These are phyloP conservation scores for Tuber borchii DNA, from an alignment of 495 filamentous ascomycete species.

Conservation along the genomic window DNA sequence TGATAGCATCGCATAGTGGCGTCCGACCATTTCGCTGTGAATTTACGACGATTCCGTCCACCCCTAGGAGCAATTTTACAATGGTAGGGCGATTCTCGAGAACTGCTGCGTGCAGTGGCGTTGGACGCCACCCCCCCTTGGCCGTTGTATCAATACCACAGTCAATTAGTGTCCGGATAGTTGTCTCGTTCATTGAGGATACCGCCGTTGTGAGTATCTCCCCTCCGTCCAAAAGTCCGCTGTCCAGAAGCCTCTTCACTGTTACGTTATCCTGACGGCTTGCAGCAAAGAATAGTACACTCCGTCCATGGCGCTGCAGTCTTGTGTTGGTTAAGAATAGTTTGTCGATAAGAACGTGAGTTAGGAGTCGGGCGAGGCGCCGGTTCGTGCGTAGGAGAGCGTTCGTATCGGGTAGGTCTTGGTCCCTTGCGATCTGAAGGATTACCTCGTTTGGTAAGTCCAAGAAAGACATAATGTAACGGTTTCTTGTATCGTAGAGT, in stretches of 20 bases:
- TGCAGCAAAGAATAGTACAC: not conserved
- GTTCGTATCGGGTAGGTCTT: not conserved
- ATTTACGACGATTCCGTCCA: not conserved
- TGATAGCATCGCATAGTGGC: not conserved
- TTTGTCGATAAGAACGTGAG: not conserved
- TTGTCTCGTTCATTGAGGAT: not conserved
- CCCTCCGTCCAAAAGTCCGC: not conserved
- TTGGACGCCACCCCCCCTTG: not conserved
- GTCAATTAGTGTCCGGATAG: not conserved
- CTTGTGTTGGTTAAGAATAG: not conserved
- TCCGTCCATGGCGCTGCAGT: not conserved
- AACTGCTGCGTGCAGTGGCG: not conserved
- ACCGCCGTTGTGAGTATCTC: not conserved
- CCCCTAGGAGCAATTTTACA: not conserved
- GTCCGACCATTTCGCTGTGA: not conserved
- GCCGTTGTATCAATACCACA: not conserved
- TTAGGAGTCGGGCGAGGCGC: not conserved
- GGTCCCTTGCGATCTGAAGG: not conserved
- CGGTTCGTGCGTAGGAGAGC: not conserved
- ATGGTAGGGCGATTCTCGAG: not conserved
- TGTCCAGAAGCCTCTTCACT: not conserved
- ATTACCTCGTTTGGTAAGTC: not conserved
- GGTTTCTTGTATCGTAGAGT: not conserved
- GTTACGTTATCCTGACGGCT: not conserved
- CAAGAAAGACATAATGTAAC: not conserved